phyloP scores from a whole-genome alignment of 805 yeast species.

The Metschnikowia peoriensis region DNA sequence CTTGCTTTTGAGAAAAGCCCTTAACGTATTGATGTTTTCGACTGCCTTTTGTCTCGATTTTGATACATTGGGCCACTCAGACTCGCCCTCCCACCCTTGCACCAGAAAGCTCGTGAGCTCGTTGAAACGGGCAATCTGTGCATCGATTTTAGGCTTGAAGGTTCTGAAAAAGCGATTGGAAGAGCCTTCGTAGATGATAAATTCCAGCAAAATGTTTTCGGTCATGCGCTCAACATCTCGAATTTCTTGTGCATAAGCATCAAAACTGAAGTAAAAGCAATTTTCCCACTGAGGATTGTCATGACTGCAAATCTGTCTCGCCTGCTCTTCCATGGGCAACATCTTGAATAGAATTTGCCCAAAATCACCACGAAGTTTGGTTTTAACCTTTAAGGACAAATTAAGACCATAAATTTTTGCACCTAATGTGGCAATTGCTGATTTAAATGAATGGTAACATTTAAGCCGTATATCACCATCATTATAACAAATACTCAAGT shows the following conservation, averaged over 20 bases:
- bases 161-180: background rate
- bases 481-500: background rate
- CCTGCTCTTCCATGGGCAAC: background rate
- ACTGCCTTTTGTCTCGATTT: background rate
- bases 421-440: background rate
- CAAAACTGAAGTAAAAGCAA: background rate
- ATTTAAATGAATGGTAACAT: background rate
- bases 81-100: background rate
- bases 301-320: background rate
- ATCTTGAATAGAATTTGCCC: background rate
- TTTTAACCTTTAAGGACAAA: background rate
- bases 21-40: background rate
- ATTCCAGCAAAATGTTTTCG: background rate
- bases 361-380: background rate
- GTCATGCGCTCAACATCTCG: background rate
- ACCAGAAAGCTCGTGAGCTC: background rate
- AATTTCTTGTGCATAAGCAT: background rate
- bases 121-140: background rate
- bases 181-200: background rate
- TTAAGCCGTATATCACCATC: background rate
- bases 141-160: background rate
- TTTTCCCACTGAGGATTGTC: background rate
- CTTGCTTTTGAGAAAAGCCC: background rate
- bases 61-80: background rate
- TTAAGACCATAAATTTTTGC: background rate